Conservation (phyloP, 306 rosid species). For the Vigna radiata region DNA sequence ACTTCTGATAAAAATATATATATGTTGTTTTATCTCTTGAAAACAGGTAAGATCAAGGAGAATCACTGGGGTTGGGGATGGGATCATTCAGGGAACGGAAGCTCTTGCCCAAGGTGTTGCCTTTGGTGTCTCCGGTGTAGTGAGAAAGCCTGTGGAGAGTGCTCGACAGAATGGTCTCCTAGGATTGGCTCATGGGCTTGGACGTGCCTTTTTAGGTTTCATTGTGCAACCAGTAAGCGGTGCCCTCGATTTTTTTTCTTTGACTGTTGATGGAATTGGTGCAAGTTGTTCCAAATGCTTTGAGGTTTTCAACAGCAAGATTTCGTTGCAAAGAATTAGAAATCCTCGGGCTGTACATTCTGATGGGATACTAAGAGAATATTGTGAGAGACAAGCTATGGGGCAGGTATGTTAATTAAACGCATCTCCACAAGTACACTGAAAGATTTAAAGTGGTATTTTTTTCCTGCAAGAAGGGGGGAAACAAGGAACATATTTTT, state of each 20-base stretch:
- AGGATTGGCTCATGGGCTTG: constrained; percentile 94
- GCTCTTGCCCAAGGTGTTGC: constrained; percentile 98
- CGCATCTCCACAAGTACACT: constrained; percentile 22
- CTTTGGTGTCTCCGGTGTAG: constrained; percentile 93
- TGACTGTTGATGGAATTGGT: constrained; percentile 98
- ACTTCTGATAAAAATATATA: too few species aligned
- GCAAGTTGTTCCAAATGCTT: constrained; percentile 96
- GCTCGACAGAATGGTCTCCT: constrained; percentile 89
- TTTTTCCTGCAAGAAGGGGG: neutral
- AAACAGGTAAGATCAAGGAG: constrained; percentile 88
- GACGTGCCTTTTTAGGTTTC: constrained; percentile 90
- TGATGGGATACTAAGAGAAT: constrained; percentile 79
- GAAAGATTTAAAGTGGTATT: neutral
- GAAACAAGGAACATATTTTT: neutral
- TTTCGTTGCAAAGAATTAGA: constrained; percentile 73
- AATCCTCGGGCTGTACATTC: constrained; percentile 84
- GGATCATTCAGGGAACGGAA: constrained; percentile 93
- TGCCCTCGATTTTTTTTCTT: constrained; percentile 92
- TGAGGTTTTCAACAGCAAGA: constrained; percentile 79
- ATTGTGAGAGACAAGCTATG: constrained; percentile 85
- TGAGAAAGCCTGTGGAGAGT: constrained; percentile 94
- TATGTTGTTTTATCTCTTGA: neutral
- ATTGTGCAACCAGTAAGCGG: constrained; percentile 97
- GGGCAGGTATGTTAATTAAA: constrained; percentile 74
- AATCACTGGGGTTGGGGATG: constrained; percentile 97